phyloP scores from a whole-genome alignment of 2,329 filamentous ascomycete genomes.

The Epichloe glyceriae region DNA sequence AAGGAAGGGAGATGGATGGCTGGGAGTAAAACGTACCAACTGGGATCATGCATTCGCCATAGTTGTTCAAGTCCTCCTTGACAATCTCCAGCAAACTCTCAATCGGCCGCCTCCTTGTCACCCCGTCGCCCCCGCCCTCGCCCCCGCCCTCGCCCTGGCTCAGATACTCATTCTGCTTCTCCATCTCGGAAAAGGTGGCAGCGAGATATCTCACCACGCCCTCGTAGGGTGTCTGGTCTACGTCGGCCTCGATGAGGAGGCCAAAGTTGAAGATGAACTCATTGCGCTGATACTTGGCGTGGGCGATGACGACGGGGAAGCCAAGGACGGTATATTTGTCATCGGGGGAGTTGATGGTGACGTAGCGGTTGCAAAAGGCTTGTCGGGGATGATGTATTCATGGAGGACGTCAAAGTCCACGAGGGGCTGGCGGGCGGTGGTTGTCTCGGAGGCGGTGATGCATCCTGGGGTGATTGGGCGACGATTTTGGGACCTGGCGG shows the following conservation, averaged over 20 bases:
- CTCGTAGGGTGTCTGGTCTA: constrained; percentile 67
- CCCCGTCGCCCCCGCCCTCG: constrained; percentile 10
- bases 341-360: constrained; percentile 63
- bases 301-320: constrained; percentile 76
- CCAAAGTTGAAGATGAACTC: constrained; percentile 99
- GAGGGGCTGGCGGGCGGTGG: constrained; percentile 39
- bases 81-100: constrained; percentile 73
- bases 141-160: constrained; percentile 39
- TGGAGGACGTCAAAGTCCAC: constrained; percentile 79
- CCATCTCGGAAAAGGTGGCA: constrained; percentile 73
- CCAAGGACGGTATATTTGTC: constrained; percentile 67
- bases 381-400: constrained; percentile 87
- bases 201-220: constrained; percentile 78
- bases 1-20: neutral
- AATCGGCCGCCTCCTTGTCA: constrained; percentile 48
- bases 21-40: constrained; percentile 48
- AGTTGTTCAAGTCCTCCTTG: constrained; percentile 85
- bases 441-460: constrained; percentile 32
- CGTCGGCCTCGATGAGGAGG: constrained; percentile 55
- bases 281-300: constrained; percentile 74
- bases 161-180: constrained; percentile 80
- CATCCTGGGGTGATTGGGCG: constrained; percentile 50
- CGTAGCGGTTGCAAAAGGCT: constrained; percentile 84
- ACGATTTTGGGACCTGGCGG: constrained; percentile 18
- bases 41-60: constrained; percentile 96